Conservation (phyloP, 2,329 filamentous ascomycete species). For the Clonostachys rosea region DNA sequence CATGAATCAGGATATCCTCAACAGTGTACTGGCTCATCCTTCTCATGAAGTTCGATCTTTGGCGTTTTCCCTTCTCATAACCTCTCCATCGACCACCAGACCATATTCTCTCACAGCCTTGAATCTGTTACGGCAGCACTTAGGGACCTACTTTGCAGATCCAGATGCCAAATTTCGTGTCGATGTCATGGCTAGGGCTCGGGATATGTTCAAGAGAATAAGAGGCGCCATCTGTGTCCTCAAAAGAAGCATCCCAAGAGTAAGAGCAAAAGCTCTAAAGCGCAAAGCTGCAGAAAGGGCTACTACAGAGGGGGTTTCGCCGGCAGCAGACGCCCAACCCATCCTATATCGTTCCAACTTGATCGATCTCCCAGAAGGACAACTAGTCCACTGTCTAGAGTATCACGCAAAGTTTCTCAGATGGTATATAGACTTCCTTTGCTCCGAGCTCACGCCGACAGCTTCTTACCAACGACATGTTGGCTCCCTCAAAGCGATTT, state of each 20-base stretch:
- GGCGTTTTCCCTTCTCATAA: slow-evolving; percentile 76
- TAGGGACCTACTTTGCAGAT: slow-evolving; percentile 74
- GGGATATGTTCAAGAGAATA: slow-evolving; percentile 73
- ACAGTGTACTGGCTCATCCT: slow-evolving; percentile 47
- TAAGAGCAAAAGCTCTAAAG: slow-evolving; percentile 25
- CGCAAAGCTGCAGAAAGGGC: slow-evolving; percentile 4
- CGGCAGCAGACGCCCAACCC: not conserved
- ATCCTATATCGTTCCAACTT: not conserved
- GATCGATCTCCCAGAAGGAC: slow-evolving; percentile 21
- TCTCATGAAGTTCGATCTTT: slow-evolving; percentile 67
- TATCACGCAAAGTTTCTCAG: slow-evolving; percentile 61
- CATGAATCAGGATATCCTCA: slow-evolving; percentile 38
- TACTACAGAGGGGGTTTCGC: not conserved
- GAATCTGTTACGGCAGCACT: slow-evolving; percentile 54
- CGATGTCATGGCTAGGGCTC: slow-evolving; percentile 70
- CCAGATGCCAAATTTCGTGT: slow-evolving; percentile 83
- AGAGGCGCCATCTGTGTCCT: slow-evolving; percentile 60
- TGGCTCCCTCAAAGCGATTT: slow-evolving; percentile 68
- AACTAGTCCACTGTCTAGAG: slow-evolving; percentile 30
- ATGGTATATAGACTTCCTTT: slow-evolving; percentile 72
- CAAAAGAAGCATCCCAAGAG: slow-evolving; percentile 34
- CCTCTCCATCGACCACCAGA: slow-evolving; percentile 69
- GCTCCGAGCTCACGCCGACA: slow-evolving; percentile 70
- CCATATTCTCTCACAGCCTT: slow-evolving; percentile 64
- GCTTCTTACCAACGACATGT: slow-evolving; percentile 89